These are phyloP conservation scores for Dipodascopsis uninucleata DNA, from an alignment of 805 yeast species.

Conservation along the genomic window DNA sequence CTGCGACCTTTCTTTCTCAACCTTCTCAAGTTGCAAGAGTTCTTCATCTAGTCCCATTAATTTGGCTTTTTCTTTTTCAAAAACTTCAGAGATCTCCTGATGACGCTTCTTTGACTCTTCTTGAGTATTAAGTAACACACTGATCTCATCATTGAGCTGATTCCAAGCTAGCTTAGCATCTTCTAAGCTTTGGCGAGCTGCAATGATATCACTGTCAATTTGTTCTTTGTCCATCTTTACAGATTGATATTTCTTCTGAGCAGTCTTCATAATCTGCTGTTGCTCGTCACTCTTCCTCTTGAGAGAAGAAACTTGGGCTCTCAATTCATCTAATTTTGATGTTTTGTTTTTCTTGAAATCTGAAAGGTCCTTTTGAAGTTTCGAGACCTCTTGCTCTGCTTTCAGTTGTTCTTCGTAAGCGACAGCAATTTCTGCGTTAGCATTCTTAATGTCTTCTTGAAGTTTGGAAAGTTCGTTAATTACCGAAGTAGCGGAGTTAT, in stretches of 20 bases:
- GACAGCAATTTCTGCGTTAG: slow-evolving; percentile 41
- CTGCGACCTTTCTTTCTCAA: slow-evolving; percentile 29
- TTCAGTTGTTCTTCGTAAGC: slow-evolving; percentile 37
- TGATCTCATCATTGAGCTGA: slow-evolving; percentile 17
- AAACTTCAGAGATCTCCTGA: slow-evolving; percentile 8
- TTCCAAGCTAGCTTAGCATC: slow-evolving; percentile 22
- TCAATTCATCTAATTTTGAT: slow-evolving; percentile 61
- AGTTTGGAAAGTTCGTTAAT: slow-evolving; percentile 37
- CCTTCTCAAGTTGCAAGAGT: slow-evolving; percentile 47
- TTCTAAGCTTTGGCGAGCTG: slow-evolving; percentile 8
- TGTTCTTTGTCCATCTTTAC: slow-evolving; percentile 70
- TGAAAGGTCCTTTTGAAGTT: slow-evolving; percentile 68
- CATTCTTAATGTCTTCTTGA: slow-evolving; percentile 44
- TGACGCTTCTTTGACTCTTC: slow-evolving; percentile 4
- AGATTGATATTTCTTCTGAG: slow-evolving; percentile 56
- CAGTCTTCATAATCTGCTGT: slow-evolving; percentile 44
- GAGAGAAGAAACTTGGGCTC: slow-evolving; percentile 46
- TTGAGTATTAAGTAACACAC: slow-evolving; percentile 26
- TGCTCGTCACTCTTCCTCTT: slow-evolving; percentile 37
- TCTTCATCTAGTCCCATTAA: slow-evolving; percentile 74
- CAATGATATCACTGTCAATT: slow-evolving; percentile 50
- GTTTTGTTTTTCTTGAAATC: slow-evolving; percentile 81
- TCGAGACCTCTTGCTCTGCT: slow-evolving; percentile 45
- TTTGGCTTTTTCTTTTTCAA: slow-evolving; percentile 45
- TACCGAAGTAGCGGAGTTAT: slow-evolving; percentile 22